phyloP scores from a whole-genome alignment of 2,329 filamentous ascomycete species.

The Fusarium austroafricanum region DNA sequence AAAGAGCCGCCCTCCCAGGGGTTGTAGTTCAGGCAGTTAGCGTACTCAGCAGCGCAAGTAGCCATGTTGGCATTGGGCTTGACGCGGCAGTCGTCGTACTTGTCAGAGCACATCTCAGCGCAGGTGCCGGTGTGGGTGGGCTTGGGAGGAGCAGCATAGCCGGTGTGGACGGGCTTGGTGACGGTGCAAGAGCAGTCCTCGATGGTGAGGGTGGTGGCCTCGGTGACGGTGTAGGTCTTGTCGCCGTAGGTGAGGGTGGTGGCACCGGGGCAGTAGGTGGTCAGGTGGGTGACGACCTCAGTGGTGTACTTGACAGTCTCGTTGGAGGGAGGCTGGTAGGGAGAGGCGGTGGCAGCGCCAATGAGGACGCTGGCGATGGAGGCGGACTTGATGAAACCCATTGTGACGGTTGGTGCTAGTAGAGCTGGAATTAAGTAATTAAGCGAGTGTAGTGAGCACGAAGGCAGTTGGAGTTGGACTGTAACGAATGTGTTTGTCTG shows the following conservation, averaged over 20 bases:
- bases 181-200: conserved; percentile 74
- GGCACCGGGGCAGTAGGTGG: conserved; percentile 74
- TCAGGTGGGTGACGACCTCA: conserved; percentile 71
- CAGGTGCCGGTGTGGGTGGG: conserved; percentile 29
- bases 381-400: conserved; percentile 40
- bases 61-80: conserved; percentile 39
- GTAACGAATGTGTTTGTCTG: conserved; percentile 23
- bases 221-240: conserved; percentile 73
- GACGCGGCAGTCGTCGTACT: conserved; percentile 38
- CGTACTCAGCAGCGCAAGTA: conserved; percentile 41
- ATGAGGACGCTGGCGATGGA: conserved; percentile 31
- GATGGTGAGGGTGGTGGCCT: conserved; percentile 72
- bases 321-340: conserved; percentile 37
- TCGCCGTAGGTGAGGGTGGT: conserved; percentile 69
- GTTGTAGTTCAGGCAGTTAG: conserved; percentile 44
- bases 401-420: conserved; percentile 26
- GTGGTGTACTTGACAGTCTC: conserved; percentile 64
- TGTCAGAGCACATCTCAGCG: conserved; percentile 25
- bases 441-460: conserved; percentile 8
- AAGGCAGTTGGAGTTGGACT: neutral
- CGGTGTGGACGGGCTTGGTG: conserved; percentile 55
- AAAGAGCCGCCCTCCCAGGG: conserved; percentile 35
- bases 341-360: conserved; percentile 32
- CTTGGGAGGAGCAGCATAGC: conserved; percentile 24
- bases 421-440: neutral